These are phyloP conservation scores for Trichoderma endophyticum DNA, from an alignment of 2,329 filamentous ascomycete genomes.

Conservation along the genomic window DNA sequence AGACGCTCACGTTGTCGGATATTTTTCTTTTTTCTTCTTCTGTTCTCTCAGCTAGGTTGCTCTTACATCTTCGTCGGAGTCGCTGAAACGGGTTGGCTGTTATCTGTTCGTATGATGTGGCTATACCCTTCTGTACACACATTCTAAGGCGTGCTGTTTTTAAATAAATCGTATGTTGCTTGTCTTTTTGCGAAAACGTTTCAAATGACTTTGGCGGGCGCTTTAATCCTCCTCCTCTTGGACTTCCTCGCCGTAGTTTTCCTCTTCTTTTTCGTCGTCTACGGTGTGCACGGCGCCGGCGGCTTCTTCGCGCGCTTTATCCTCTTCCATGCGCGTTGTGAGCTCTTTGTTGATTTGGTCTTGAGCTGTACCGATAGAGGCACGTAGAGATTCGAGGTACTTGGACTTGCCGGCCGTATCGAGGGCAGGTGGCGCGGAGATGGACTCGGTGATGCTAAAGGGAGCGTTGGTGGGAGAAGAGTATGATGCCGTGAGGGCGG, in stretches of 20 bases:
- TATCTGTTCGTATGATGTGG: conserved; percentile 26
- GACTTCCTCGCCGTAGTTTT: conserved; percentile 83
- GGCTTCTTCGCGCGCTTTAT: conserved; percentile 52
- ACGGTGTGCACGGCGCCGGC: conserved; percentile 23
- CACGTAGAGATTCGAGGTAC: conserved; percentile 59
- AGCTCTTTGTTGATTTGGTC: conserved; percentile 66
- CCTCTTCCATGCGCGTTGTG: conserved; percentile 70
- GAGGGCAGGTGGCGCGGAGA: conserved; percentile 36
- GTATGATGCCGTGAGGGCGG: conserved; percentile 50
- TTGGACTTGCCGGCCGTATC: conserved; percentile 48
- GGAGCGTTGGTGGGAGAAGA: conserved; percentile 47
- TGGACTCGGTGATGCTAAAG: conserved; percentile 42
- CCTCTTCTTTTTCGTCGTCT: conserved; percentile 62
- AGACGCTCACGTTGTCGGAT: conserved; percentile 21
- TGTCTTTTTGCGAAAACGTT: background rate
- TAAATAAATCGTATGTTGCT: background rate
- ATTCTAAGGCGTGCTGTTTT: background rate
- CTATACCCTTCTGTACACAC: conserved; percentile 25
- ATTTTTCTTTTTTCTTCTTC: background rate
- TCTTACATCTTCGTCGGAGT: conserved; percentile 12
- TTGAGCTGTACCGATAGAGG: conserved; percentile 58
- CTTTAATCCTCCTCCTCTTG: conserved; percentile 56
- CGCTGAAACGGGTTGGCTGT: conserved; percentile 23
- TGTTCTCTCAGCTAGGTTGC: background rate
- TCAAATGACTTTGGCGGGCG: too few species aligned